These are phyloP conservation scores for Casaregolazyma suthepensis DNA, from an alignment of 1,139 yeast species.

Conservation along the genomic window DNA sequence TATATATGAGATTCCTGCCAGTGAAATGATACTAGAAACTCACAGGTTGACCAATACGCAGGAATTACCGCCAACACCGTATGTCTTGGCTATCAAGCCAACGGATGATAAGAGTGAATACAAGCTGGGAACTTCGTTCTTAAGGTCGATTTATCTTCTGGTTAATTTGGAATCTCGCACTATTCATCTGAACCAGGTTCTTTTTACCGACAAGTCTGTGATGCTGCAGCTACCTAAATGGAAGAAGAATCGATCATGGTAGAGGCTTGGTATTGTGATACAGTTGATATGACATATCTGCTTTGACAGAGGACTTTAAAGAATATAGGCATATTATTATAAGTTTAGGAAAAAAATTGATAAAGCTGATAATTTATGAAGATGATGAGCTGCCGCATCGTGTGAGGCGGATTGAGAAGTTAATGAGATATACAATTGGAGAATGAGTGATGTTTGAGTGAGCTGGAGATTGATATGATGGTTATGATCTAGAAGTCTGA, in stretches of 20 bases:
- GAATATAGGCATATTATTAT: not conserved
- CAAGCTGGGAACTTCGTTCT: constrained; percentile 67
- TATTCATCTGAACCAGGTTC: constrained; percentile 62
- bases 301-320: not conserved
- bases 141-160: constrained; percentile 70
- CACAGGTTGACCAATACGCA: constrained; percentile 14
- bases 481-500: too few relatives aligned
- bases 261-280: not conserved
- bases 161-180: constrained; percentile 64
- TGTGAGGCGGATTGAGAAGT: not conserved
- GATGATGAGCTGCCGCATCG: not conserved
- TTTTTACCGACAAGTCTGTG: not conserved
- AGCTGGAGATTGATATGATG: too few relatives aligned
- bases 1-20: constrained; percentile 20
- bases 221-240: not conserved
- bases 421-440: too few relatives aligned
- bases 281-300: not conserved
- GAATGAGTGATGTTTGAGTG: too few relatives aligned
- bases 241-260: not conserved
- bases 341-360: not conserved
- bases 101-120: constrained; percentile 19
- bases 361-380: not conserved
- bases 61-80: constrained; percentile 19
- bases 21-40: constrained; percentile 25
- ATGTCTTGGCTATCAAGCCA: constrained; percentile 26